Conservation (phyloP, 305 asterid species). For the Fraxinus platypoda region DNA sequence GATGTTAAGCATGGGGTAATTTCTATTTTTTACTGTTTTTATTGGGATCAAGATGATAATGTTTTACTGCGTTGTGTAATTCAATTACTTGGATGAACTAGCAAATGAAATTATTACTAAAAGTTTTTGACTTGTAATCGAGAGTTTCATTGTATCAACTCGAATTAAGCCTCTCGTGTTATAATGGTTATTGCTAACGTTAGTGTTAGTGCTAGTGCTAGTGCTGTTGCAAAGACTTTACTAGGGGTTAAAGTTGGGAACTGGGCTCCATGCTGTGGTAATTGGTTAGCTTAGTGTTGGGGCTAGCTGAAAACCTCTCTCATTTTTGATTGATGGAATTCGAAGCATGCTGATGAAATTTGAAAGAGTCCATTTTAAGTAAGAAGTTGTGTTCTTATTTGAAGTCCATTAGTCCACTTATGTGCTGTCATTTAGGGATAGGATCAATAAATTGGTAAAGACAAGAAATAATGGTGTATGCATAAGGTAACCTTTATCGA, state of each 20-base stretch:
- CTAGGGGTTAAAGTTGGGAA: not conserved
- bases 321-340: not conserved
- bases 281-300: not conserved
- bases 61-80: not conserved
- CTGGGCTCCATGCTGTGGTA: not conserved
- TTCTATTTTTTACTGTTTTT: not conserved
- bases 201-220: not conserved
- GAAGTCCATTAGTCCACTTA: not conserved
- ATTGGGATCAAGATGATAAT: not conserved
- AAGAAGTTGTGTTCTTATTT: not conserved
- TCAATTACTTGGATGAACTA: not conserved
- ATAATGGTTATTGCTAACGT: not conserved
- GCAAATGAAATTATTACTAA: not conserved
- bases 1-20: conserved; percentile 81
- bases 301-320: not conserved
- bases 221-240: not conserved
- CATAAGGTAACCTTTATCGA: not conserved
- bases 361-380: not conserved
- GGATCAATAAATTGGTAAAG: not conserved
- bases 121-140: not conserved
- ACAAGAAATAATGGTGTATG: not conserved
- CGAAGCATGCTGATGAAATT: not conserved
- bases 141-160: not conserved
- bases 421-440: not conserved
- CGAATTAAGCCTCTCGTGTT: not conserved